Evolutionary conservation across 1,139 yeast species (phyloP), one percentile per base, ranked within the genome.

Genomic region (Zygoascus hellenicus): DNA sequence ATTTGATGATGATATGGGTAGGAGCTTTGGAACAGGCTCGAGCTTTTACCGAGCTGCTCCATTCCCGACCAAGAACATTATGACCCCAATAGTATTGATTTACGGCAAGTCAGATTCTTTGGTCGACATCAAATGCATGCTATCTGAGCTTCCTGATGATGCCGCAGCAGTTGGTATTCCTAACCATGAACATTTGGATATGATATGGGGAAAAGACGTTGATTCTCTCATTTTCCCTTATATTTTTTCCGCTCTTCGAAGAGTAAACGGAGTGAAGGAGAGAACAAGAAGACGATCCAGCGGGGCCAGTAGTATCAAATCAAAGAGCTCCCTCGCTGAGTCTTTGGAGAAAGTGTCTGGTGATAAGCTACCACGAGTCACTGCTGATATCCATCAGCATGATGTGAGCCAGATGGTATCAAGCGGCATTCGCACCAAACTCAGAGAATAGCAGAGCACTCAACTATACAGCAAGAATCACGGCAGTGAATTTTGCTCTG

Each of bases 51-150:
- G 76, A 49, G 84, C 79, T 3, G 81, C 87, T 0, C 80, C 83
- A 2, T 81, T 80, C 63, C 84, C 84, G 1, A 77, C 82, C 33
- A 72, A 67, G 53, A 84, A 81, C 58, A 85, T 86, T 53, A 69
- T 69, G 41, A 71, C 84, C 0, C 95, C 95, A 0, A 78, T 89
- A 37, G 76, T 82, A 47, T 67, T 90, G 46, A 74, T 90, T 1
- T 90, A 89, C 61, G 97, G 97, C 9, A 79, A 80, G 48, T 56
- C 67, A 1, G 97, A 90, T 66, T 83, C 95, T 0, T 70, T 90
- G 44, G 96, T 90, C 19, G 95, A 90, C 60, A 87, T 90, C 40
- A 75, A 82, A 16, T 80, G 82, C 9, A 82, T 90, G 84, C 73
- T 71, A 37, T 56, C 63, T 9, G 88, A 81, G 58, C 69, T 84